Conservation (phyloP, 768 basidiomycete species). For the Boletus subparvulus region DNA sequence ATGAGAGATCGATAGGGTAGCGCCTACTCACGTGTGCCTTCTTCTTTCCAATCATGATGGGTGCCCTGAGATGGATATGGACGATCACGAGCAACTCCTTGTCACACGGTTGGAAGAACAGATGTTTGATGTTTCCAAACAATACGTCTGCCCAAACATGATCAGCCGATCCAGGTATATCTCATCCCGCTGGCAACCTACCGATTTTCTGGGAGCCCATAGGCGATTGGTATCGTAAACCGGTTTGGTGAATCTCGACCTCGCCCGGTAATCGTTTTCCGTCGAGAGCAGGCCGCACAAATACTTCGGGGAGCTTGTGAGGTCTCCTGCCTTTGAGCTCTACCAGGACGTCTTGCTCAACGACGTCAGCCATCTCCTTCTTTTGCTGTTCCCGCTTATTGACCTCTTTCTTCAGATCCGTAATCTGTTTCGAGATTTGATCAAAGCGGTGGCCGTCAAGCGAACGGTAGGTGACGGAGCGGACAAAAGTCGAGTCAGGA, state of each 20-base stretch:
- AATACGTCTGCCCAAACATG: slow-evolving; percentile 64
- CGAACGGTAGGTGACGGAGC: slow-evolving; percentile 92
- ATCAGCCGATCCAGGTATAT: slow-evolving; percentile 2
- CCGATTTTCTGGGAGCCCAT: slow-evolving; percentile 90
- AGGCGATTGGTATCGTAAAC: slow-evolving; percentile 87
- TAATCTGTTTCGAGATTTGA: slow-evolving; percentile 86
- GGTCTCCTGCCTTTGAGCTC: slow-evolving; percentile 90
- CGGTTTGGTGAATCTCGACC: slow-evolving; percentile 97
- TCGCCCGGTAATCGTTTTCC: slow-evolving; percentile 96
- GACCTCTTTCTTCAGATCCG: slow-evolving; percentile 92
- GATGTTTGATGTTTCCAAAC: slow-evolving; percentile 96
- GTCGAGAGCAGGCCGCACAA: slow-evolving; percentile 90
- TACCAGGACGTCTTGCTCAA: slow-evolving; percentile 87
- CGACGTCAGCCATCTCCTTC: slow-evolving; percentile 97
- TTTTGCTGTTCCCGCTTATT: slow-evolving; percentile 97
- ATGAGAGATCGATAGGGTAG: not conserved
- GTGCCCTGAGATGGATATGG: slow-evolving; percentile 89
- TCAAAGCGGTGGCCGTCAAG: slow-evolving; percentile 88
- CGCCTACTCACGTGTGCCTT: slow-evolving; percentile 76
- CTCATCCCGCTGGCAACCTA: slow-evolving; percentile 35
- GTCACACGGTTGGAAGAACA: slow-evolving; percentile 99
- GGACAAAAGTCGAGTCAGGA: slow-evolving; percentile 93
- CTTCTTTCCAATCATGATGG: slow-evolving; percentile 99
- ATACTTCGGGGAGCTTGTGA: slow-evolving; percentile 84
- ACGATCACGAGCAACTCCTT: slow-evolving; percentile 92